Percentiles rank a stretch among this genome's conserved stretches.
Conservation (phyloP, 2,329 filamentous ascomycete genomes). For the Tolypocladium pustulatum region DNA sequence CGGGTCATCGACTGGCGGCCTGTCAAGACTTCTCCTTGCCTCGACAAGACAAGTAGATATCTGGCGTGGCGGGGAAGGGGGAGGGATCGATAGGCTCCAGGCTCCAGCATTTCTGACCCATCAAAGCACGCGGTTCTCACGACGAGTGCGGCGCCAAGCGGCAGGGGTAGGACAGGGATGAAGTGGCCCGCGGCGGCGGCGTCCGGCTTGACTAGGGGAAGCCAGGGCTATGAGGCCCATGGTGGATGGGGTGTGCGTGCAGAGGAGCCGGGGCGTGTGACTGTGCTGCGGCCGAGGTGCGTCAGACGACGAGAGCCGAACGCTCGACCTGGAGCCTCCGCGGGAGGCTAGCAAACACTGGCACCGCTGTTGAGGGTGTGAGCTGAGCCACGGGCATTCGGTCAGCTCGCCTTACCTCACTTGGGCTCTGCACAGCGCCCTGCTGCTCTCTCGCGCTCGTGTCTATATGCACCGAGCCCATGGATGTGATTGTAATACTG, state of each 20-base stretch:
- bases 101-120: constrained; percentile 3
- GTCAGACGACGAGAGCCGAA: constrained; percentile 6
- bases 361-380: neutral
- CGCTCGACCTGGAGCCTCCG: neutral
- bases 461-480: neutral
- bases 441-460: neutral
- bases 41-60: neutral
- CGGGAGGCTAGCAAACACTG: neutral
- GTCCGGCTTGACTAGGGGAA: constrained; percentile 2
- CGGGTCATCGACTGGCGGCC: neutral
- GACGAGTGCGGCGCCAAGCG: constrained; percentile 2
- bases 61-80: constrained; percentile 17
- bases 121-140: constrained; percentile 1
- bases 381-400: neutral
- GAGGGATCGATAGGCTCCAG: constrained; percentile 18
- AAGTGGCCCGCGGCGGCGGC: neutral
- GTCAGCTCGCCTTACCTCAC: constrained; percentile 3
- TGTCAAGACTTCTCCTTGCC: neutral
- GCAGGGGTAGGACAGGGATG: neutral
- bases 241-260: constrained; percentile 4
- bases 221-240: too few species aligned
- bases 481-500: neutral
- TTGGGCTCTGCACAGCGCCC: neutral
- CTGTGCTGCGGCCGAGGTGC: constrained; percentile 1
- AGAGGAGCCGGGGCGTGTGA: neutral